Percentiles rank a stretch among this genome's conserved stretches.
Conservation (phyloP, 73 alveolate species). For the Symbiodinium pilosum region DNA sequence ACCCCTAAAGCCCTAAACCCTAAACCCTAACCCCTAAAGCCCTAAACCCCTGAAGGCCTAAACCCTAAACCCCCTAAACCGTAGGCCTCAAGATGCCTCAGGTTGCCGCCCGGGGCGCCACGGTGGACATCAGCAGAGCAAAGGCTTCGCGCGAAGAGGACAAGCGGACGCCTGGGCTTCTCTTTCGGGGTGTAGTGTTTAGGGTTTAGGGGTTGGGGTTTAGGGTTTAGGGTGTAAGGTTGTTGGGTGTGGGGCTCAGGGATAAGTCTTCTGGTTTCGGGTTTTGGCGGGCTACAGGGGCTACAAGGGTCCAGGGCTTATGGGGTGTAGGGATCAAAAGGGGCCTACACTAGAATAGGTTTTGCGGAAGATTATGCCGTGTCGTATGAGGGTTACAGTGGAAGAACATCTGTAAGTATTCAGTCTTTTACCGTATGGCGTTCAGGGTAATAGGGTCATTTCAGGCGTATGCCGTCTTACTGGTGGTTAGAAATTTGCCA, state of each 20-base stretch:
- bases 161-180: neutral
- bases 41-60: neutral
- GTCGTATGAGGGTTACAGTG: slow-evolving; percentile 13
- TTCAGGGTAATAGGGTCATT: too few species aligned
- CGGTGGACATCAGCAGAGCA: slow-evolving; percentile 44
- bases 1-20: neutral
- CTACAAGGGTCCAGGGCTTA: too few species aligned
- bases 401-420: too few species aligned
- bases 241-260: neutral
- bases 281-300: neutral
- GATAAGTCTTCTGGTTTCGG: neutral
- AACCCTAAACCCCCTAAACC: neutral
- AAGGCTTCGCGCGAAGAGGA: slow-evolving; percentile 65
- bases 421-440: too few species aligned
- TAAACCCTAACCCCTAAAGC: neutral
- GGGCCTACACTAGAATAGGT: too few species aligned
- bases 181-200: neutral
- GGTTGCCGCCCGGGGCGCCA: slow-evolving; percentile 56
- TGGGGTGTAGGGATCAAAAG: too few species aligned
- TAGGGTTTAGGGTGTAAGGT: neutral
- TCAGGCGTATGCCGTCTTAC: too few species aligned
- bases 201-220: too few species aligned
- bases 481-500: too few species aligned
- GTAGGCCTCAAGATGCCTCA: neutral
- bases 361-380: slow-evolving; percentile 56